Evolutionary conservation across 495 filamentous ascomycete species (phyloP), one percentile per base, ranked within the genome.

Genomic region (Penicillium salamii): DNA sequence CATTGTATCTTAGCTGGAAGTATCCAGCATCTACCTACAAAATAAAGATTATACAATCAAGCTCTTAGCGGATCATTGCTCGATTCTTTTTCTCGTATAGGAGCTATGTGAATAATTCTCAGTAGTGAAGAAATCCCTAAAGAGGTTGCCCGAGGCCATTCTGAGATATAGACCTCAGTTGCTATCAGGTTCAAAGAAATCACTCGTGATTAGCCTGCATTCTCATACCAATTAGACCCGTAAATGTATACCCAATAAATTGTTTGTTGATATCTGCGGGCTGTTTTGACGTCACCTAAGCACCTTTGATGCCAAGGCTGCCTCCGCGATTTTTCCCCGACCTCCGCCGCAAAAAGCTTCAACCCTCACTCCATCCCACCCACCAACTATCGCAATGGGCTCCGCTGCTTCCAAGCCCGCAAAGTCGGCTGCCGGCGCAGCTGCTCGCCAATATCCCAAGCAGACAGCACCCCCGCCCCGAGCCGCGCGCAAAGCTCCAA

Each of bases 361-460:
- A 36, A 31, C 43, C 15, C 21, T 18, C 20, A 35, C 42, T n/a
- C 17, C 9, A 5, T 17, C 36, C 26, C 21, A 34, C 33, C 33
- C 47, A 34, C 19, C 43, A 8, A 33, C 14, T 20, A 13, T 48
- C 35, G 14, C 42, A 55, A 88, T 88, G 85, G 85, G 85, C 19
- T 75, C 80, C 2, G 76, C 79, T 13, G 58, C 78, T 28, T 88
- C 85, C 5, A 88, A 87, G 66, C 80, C 78, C 21, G 78, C 71
- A 5, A 69, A 70, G 18, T 74, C 80, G 13, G 79, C 82, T 42
- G 75, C 75, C 2, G 59, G 68, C n/a, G 66, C 74, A 21, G 76
- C 74, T 28, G 62, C 76, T 15, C 71, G 77, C 13, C 75, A 82
- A 58, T 85, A 83, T 56, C 81, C 82, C 5, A 76, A 77, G 44